A percentile compares a stretch with the other conserved stretches of the same genome.
These are phyloP conservation scores for Bruguiera gymnorhiza DNA, from an alignment of 345 rosid species.

Conservation along the genomic window DNA sequence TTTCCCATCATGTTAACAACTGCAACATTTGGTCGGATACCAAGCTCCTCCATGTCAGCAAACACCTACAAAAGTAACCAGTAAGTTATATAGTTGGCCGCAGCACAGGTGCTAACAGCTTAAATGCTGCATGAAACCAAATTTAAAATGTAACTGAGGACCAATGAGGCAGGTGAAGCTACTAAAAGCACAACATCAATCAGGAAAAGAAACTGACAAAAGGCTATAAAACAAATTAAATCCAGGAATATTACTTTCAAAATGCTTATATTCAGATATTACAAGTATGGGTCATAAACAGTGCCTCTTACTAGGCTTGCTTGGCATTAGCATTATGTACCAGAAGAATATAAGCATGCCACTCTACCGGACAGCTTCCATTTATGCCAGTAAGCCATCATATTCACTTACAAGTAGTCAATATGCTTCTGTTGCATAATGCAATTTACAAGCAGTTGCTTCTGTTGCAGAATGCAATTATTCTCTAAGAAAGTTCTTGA, in stretches of 20 bases:
- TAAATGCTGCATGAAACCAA: background rate
- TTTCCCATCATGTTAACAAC: slow-evolving; percentile 70
- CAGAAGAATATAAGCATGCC: background rate
- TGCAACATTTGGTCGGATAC: slow-evolving; percentile 57
- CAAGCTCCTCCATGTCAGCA: slow-evolving; percentile 99
- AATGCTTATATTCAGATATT: too few relatives aligned
- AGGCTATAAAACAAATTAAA: too few relatives aligned
- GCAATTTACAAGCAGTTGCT: background rate
- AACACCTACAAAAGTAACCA: slow-evolving; percentile 48
- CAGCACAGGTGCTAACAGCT: slow-evolving; percentile 1
- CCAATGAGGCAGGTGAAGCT: too few relatives aligned
- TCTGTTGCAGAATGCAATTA: background rate
- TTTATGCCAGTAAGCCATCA: background rate
- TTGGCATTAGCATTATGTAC: background rate
- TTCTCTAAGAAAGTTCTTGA: background rate
- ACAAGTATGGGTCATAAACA: too few relatives aligned
- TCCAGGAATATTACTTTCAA: too few relatives aligned
- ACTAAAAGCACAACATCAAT: too few relatives aligned
- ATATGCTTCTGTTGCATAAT: background rate
- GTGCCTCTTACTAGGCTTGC: too few relatives aligned
- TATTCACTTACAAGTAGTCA: slow-evolving; percentile 2
- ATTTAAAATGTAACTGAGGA: background rate
- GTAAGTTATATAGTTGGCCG: slow-evolving; percentile 3
- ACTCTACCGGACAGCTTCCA: background rate
- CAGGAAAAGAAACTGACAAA: too few relatives aligned